Evolutionary conservation across 2,329 filamentous ascomycete genomes (phyloP), one percentile per base, ranked within the genome.

Genomic region (Seiridium cupressi): DNA sequence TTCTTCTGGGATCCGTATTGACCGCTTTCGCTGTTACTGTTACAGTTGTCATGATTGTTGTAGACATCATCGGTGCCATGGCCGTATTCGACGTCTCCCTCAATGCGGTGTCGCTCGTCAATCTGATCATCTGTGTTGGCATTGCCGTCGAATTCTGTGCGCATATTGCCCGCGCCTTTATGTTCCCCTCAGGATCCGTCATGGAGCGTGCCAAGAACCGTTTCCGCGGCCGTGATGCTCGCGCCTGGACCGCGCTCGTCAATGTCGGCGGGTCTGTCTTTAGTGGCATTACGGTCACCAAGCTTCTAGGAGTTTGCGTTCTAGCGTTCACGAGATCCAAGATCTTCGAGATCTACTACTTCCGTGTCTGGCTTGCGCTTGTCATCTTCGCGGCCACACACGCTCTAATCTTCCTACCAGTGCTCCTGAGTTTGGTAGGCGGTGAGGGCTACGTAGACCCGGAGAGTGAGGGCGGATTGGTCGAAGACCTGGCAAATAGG

Each of bases 311-410:
- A 3, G 94, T 99, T 0, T 89, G 84, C 51, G 95, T 99, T 42
- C 81, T 99, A 26, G 95, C 95, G 0, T 99, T 97, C 70, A 99
- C 95, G 6, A 82, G 91, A 56, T 96, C 92, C 74, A 99, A 98
- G 85, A 99, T 99, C 71, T 99, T 99, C 69, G 96, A 99, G 79
- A 92, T 99, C 60, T 99, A 99, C 78, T 99, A 99, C 77, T 99
- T 99, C 83, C 86, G 95, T 48, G 91, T 99, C 48, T 99, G 95
- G 95, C 80, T 97, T 18, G 90, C 93, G 5, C 84, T 99, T 58
- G 93, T 99, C 9, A 74, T 96, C 8, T 94, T 97, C 74, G 96
- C 93, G 3, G 92, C 92, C 6, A 83, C 89, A 8, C 95, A 99
- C 74, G 92, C 95, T 0, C 81, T 99, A 53, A 84, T 99, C 6